A percentile compares a stretch with the other conserved stretches of the same genome.
These are phyloP conservation scores for Trichophyton equinum DNA, from an alignment of 2,329 filamentous ascomycete species.

Conservation along the genomic window DNA sequence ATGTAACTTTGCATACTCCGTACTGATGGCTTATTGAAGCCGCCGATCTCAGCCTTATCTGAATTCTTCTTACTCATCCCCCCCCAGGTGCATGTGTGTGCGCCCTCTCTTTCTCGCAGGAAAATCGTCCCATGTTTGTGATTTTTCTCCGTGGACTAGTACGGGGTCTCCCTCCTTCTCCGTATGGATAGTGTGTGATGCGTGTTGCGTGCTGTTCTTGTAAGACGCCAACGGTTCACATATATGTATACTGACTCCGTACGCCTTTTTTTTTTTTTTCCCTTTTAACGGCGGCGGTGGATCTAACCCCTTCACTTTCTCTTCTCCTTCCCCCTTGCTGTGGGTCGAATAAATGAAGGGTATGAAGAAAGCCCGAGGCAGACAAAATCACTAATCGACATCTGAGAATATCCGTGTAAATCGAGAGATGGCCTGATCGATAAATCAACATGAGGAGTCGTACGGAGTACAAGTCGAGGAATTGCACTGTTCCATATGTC, in stretches of 20 bases:
- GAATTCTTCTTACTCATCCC: not conserved
- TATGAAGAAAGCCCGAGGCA: not conserved
- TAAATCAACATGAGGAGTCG: not conserved
- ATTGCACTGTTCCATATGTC: not conserved
- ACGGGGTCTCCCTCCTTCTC: no score
- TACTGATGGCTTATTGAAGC: not conserved
- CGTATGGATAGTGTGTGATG: no score
- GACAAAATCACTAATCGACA: not conserved
- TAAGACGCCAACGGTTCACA: not conserved
- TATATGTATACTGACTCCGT: no score
- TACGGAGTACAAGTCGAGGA: not conserved
- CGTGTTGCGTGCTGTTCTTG: not conserved
- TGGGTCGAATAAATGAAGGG: constrained; percentile 2
- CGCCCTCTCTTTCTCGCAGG: not conserved
- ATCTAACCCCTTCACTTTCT: not conserved
- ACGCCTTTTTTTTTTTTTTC: not conserved
- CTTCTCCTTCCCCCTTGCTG: not conserved
- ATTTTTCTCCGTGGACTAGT: not conserved
- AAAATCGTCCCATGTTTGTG: not conserved
- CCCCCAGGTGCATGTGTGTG: not conserved
- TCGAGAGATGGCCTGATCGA: not conserved
- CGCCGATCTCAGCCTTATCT: constrained; percentile 3
- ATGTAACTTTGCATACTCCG: not conserved
- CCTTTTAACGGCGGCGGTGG: not conserved
- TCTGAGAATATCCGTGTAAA: not conserved